Evolutionary conservation across 2,329 filamentous ascomycete genomes (phyloP).

Genomic region (Clonostachys rosea): DNA sequence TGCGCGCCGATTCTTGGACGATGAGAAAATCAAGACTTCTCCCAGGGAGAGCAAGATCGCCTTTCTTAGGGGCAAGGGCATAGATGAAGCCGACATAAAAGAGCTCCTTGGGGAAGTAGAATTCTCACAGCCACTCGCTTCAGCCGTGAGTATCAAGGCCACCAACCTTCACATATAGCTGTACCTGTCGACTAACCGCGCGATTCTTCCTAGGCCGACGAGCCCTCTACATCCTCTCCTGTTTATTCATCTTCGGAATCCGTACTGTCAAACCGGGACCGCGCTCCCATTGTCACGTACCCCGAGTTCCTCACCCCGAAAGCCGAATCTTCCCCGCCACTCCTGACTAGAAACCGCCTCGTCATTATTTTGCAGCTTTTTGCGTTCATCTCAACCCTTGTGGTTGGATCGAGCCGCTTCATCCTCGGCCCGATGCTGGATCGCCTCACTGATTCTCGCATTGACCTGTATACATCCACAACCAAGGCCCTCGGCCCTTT

Average conservation of each 20-base stretch:
- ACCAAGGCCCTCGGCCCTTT: constrained; percentile 37
- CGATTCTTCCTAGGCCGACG: not conserved
- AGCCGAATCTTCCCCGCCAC: constrained; percentile 54
- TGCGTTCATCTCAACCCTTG: constrained; percentile 50
- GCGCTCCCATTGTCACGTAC: constrained; percentile 62
- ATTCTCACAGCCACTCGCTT: too few species aligned
- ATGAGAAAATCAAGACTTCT: constrained; percentile 66
- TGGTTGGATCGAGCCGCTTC: constrained; percentile 69
- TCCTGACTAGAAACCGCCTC: constrained; percentile 57
- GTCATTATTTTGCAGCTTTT: constrained; percentile 56
- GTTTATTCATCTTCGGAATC: constrained; percentile 13
- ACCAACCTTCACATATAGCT: constrained; percentile 7
- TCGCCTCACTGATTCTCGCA: constrained; percentile 43
- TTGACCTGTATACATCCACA: constrained; percentile 46
- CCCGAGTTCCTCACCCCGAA: constrained; percentile 58
- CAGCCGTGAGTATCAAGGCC: too few species aligned
- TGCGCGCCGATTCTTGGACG: constrained; percentile 71
- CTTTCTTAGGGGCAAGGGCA: constrained; percentile 75
- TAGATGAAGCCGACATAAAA: constrained; percentile 63
- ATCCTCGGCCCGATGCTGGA: constrained; percentile 60
- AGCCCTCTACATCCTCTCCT: constrained; percentile 11
- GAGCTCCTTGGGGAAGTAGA: constrained; percentile 44
- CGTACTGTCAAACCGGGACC: constrained; percentile 27
- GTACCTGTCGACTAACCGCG: not conserved
- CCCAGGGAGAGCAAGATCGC: constrained; percentile 67